phyloP scores from a whole-genome alignment of 2,329 filamentous ascomycete genomes.

The Aspergillus carbonarius region DNA sequence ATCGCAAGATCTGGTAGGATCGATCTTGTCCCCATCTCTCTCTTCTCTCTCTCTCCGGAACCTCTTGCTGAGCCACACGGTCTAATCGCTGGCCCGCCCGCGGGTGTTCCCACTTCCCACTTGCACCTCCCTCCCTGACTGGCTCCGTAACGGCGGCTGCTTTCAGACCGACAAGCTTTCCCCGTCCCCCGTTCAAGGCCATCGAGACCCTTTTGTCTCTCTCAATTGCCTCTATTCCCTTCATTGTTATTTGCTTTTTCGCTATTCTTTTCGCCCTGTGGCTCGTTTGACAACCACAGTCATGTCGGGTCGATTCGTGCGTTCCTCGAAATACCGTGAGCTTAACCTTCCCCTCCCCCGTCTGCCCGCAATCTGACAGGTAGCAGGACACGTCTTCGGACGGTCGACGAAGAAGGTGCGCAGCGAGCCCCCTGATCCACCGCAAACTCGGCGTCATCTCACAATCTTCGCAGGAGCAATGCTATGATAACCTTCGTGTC shows the following conservation, averaged over 20 bases:
- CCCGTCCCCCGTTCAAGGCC: constrained; percentile 9
- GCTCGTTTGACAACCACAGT: constrained; percentile 13
- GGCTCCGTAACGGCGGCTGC: not conserved
- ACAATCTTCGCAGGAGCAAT: constrained; percentile 66
- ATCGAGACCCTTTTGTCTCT: constrained; percentile 6
- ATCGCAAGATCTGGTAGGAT: not conserved
- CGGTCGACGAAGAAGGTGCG: constrained; percentile 81
- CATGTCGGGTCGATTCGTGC: constrained; percentile 72
- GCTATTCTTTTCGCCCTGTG: constrained; percentile 2
- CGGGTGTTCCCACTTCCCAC: constrained; percentile 12
- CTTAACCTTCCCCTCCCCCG: constrained; percentile 17
- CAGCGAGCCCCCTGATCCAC: not conserved
- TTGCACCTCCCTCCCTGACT: constrained; percentile 2
- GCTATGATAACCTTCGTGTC: constrained; percentile 96
- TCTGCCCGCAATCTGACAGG: constrained; percentile 31
- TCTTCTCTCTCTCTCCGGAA: not conserved
- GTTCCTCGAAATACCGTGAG: constrained; percentile 72
- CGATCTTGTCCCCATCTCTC: not conserved
- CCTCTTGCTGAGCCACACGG: not conserved
- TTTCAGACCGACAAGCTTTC: constrained; percentile 9
- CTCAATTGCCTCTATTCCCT: constrained; percentile 18
- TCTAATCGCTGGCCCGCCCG: constrained; percentile 7
- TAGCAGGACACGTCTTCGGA: constrained; percentile 92
- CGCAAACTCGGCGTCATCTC: not conserved
- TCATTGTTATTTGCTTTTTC: constrained; percentile 14